Conservation (phyloP, 106 monocot genomes). For the Triglochin maritima region DNA sequence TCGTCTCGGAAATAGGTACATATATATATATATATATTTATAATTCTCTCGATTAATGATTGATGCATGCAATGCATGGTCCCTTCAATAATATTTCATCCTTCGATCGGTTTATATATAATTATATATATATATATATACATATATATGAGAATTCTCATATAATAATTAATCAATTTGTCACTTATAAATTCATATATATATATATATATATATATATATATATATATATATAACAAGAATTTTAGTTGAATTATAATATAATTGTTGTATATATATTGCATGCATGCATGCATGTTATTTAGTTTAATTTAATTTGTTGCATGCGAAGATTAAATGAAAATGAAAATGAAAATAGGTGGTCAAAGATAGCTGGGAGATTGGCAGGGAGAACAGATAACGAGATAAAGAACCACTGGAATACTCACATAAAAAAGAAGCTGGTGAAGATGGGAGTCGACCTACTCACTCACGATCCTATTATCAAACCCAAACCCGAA, state of each 20-base stretch:
- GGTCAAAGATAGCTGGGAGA: conserved; percentile 75
- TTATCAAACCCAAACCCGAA: conserved; percentile 9
- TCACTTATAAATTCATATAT: no score
- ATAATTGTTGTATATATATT: not conserved
- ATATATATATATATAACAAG: not conserved
- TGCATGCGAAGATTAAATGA: no score
- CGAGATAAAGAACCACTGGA: conserved; percentile 91
- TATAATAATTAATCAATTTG: no score
- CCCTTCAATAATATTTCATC: no score
- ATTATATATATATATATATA: not conserved
- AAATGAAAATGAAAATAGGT: conserved; percentile 17
- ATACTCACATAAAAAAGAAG: conserved; percentile 87
- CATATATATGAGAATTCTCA: no score
- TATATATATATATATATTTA: no score
- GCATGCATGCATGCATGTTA: no score
- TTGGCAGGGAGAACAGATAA: conserved; percentile 82
- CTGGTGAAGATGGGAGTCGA: conserved; percentile 67
- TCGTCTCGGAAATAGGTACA: conserved; percentile 47
- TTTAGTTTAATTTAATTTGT: no score
- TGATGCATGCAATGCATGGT: not conserved
- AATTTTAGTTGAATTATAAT: not conserved
- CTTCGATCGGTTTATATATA: no score
- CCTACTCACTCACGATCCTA: conserved; percentile 48
- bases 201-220: no score
- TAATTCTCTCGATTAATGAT: no score